A percentile compares a stretch with the other conserved stretches of the same genome.
phyloP scores from a whole-genome alignment of 140 eudicot genomes.

The Oenanthe javanica region DNA sequence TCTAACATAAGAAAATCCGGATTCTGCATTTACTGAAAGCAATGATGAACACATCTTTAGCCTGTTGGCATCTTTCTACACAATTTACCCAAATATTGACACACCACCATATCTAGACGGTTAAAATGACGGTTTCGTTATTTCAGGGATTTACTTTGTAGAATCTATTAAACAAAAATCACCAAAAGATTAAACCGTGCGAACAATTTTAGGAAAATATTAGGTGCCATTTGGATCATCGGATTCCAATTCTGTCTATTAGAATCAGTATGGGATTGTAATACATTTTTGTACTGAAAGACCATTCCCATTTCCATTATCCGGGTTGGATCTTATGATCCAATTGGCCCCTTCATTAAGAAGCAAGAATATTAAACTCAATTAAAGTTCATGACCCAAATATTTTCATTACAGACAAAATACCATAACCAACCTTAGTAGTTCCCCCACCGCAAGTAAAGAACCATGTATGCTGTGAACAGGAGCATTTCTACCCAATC shows the following conservation, averaged over 20 bases:
- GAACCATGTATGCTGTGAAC: constrained; percentile 98
- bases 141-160: background rate
- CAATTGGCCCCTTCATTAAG: background rate
- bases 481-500: constrained; percentile 94
- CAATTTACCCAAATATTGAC: background rate
- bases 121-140: background rate
- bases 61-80: background rate
- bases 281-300: background rate
- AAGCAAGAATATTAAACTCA: background rate
- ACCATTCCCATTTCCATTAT: background rate
- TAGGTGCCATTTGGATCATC: background rate
- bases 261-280: background rate
- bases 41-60: background rate
- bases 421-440: constrained; percentile 58
- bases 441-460: constrained; percentile 98
- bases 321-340: background rate
- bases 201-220: background rate
- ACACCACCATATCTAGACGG: background rate
- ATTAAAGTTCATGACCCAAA: background rate
- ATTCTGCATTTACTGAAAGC: background rate
- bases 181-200: background rate
- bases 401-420: background rate
- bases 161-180: background rate
- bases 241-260: background rate
- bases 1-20: background rate